Evolutionary conservation across 1,139 yeast genomes (phyloP).

Genomic region (Ogataea hybrid): DNA sequence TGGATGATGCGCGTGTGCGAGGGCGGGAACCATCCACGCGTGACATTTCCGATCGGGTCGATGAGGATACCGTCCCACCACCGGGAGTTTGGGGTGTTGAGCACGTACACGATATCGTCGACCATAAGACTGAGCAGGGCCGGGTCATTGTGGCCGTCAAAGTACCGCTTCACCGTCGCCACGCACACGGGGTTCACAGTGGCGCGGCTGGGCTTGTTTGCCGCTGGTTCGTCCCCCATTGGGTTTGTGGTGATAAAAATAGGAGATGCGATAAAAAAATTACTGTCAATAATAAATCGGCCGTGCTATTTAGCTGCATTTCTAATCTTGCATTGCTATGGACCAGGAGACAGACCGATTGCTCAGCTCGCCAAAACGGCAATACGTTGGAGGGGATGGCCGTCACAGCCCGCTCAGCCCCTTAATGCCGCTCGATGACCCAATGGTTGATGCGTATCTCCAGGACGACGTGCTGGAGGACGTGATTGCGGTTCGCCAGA

Average conservation of each 20-base stretch:
- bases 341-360: not conserved
- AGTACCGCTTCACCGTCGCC: constrained; percentile 51
- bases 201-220: not conserved
- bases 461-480: constrained; percentile 21
- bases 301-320: not conserved
- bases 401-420: not conserved
- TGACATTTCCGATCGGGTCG: constrained; percentile 40
- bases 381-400: not conserved
- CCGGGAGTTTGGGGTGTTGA: constrained; percentile 52
- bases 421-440: constrained; percentile 8
- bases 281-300: constrained; percentile 1
- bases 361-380: not conserved
- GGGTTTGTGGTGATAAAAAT: not conserved
- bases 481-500: constrained; percentile 4
- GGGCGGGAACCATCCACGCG: constrained; percentile 78
- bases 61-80: constrained; percentile 79
- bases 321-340: not conserved
- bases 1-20: constrained; percentile 43
- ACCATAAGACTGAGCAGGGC: constrained; percentile 45
- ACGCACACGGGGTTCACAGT: constrained; percentile 40
- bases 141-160: constrained; percentile 44
- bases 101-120: constrained; percentile 52
- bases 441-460: constrained; percentile 14
- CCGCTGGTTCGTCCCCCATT: not conserved
- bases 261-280: not conserved